Conservation (phyloP, 495 filamentous ascomycete species). For the Penicillium malachiteum region DNA sequence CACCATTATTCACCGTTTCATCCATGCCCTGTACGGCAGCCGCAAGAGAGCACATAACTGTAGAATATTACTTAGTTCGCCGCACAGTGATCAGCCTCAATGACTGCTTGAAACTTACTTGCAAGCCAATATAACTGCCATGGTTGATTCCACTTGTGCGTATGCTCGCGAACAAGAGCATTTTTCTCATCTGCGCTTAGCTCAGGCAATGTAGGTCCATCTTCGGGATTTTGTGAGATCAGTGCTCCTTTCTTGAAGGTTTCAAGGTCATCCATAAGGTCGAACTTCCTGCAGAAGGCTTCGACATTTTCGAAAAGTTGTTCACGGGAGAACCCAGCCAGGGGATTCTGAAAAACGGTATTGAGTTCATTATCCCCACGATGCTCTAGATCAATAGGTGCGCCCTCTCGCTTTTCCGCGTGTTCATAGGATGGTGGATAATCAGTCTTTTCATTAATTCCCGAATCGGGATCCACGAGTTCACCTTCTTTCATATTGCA, state of each 20-base stretch:
- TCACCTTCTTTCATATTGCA: conserved; percentile 14
- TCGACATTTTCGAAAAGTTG: conserved; percentile 50
- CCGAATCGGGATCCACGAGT: not conserved
- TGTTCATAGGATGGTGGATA: conserved; percentile 8
- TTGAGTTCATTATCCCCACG: conserved; percentile 22
- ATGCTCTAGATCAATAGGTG: conserved; percentile 21
- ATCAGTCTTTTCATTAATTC: conserved; percentile 8
- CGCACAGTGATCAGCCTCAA: not conserved
- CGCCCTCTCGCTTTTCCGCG: conserved; percentile 8
- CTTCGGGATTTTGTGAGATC: conserved; percentile 48
- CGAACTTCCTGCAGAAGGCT: conserved; percentile 46
- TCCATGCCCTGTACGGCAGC: conserved; percentile 66
- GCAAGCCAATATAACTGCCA: conserved; percentile 56
- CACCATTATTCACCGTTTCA: conserved; percentile 79
- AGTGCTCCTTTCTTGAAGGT: conserved; percentile 54
- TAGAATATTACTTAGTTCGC: not conserved
- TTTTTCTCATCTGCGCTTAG: conserved; percentile 47
- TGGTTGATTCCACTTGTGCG: conserved; percentile 59
- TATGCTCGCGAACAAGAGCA: conserved; percentile 44
- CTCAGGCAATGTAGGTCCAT: conserved; percentile 38
- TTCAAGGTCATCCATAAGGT: conserved; percentile 42
- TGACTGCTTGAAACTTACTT: conserved; percentile 27
- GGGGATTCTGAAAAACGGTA: conserved; percentile 49
- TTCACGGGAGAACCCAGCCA: conserved; percentile 48
- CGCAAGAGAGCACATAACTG: conserved; percentile 45